phyloP scores from a whole-genome alignment of 2,329 filamentous ascomycete species.

The Cercospora janseana region DNA sequence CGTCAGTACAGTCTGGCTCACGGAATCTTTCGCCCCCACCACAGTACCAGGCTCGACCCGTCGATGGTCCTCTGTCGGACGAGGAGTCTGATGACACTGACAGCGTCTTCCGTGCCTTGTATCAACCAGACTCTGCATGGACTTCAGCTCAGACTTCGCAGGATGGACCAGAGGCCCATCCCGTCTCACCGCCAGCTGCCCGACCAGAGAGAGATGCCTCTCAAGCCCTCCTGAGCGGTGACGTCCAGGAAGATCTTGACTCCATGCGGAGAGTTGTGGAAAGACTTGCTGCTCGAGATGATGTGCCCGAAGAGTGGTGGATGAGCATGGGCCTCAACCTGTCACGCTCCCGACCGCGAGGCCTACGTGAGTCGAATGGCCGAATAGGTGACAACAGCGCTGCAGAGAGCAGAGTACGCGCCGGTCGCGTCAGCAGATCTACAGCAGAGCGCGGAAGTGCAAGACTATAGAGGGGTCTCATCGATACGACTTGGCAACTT shows the following conservation, averaged over 20 bases:
- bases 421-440: constrained; percentile 1
- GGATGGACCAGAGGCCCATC: constrained; percentile 30
- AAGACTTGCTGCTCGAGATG: constrained; percentile 65
- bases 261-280: constrained; percentile 72
- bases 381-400: constrained; percentile 9
- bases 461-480: constrained; percentile 7
- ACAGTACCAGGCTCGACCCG: constrained; percentile 23
- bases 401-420: neutral
- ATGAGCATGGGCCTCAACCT: constrained; percentile 44
- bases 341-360: constrained; percentile 27
- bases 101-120: constrained; percentile 14
- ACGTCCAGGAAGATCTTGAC: constrained; percentile 48
- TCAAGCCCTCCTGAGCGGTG: constrained; percentile 29
- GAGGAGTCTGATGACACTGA: constrained; percentile 5
- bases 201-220: constrained; percentile 27
- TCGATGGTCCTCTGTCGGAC: constrained; percentile 7
- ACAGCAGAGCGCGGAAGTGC: constrained; percentile 10
- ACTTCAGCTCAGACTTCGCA: constrained; percentile 25
- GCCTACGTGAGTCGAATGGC: constrained; percentile 4
- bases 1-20: neutral
- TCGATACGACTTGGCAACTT: neutral
- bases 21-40: constrained; percentile 28
- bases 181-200: constrained; percentile 30
- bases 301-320: constrained; percentile 84
- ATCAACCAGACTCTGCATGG: constrained; percentile 17